A percentile compares a stretch with the other conserved stretches of the same genome.
Conservation (phyloP, 495 filamentous ascomycete genomes). For the Parmelia sp. region DNA sequence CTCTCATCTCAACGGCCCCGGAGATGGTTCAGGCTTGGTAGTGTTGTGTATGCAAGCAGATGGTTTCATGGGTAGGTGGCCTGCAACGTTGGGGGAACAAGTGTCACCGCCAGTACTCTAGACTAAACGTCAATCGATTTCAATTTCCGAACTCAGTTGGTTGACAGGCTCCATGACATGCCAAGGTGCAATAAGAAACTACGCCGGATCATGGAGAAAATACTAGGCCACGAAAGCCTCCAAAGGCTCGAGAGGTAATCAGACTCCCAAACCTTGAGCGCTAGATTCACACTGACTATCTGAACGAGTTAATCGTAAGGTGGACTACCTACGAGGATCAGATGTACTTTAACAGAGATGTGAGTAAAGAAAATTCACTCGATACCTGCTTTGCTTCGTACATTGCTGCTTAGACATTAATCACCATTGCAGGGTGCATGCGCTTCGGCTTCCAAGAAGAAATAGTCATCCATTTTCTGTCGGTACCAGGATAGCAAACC, state of each 20-base stretch:
- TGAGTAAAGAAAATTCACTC: not conserved
- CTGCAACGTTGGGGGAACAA: not conserved
- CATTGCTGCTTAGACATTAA: not conserved
- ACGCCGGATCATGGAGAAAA: not conserved
- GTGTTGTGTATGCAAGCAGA: not conserved
- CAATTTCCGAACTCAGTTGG: not conserved
- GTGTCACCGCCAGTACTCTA: too few relatives aligned
- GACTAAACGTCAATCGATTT: too few relatives aligned
- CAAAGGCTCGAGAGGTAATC: not conserved
- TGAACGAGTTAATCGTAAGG: not conserved
- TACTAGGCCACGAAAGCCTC: not conserved
- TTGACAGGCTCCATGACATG: not conserved
- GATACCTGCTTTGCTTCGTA: not conserved
- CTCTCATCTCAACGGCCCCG: not conserved
- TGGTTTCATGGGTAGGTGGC: not conserved
- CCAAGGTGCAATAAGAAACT: not conserved
- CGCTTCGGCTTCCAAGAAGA: not conserved
- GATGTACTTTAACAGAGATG: not conserved
- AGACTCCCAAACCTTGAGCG: not conserved
- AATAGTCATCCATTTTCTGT: not conserved
- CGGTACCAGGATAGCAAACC: not conserved
- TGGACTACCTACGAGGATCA: not conserved
- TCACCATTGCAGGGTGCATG: not conserved
- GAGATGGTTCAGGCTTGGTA: not conserved
- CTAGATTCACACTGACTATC: not conserved